These are phyloP conservation scores for Boletus sensibilis DNA, from an alignment of 768 basidiomycete genomes.

Conservation along the genomic window DNA sequence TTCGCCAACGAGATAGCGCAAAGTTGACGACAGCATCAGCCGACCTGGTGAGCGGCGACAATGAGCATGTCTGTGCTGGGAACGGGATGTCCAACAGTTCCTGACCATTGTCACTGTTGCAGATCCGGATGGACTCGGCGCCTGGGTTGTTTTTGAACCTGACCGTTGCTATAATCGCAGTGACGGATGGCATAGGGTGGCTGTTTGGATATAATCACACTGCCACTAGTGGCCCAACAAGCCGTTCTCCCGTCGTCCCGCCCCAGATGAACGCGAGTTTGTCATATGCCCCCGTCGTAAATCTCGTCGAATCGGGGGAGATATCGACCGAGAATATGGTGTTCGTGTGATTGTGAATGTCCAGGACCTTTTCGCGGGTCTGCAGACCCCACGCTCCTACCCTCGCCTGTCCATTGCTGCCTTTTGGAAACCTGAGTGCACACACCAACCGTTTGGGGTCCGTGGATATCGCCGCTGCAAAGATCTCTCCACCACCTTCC, in stretches of 20 bases:
- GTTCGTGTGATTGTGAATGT: not conserved
- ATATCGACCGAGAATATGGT: not conserved
- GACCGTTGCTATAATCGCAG: not conserved
- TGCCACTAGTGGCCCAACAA: not conserved
- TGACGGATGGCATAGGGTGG: no score
- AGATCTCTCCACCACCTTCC: no score
- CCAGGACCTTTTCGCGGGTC: no score
- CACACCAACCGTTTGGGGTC: no score
- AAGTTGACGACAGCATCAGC: slow-evolving; percentile 2
- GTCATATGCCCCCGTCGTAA: not conserved
- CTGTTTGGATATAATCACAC: not conserved
- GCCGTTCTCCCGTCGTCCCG: not conserved
- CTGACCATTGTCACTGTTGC: not conserved
- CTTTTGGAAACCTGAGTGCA: no score
- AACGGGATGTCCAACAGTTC: not conserved
- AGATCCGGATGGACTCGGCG: not conserved
- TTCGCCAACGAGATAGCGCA: not conserved
- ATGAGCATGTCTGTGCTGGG: accelerated
- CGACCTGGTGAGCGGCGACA: not conserved
- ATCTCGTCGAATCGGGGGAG: not conserved
- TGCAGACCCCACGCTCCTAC: no score
- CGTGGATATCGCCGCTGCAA: no score
- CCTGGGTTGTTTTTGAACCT: not conserved
- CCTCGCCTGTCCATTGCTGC: no score
- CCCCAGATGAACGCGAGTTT: not conserved